These are phyloP conservation scores for Paramyrothecium sp. DNA, from an alignment of 2,329 filamentous ascomycete genomes.

Conservation along the genomic window DNA sequence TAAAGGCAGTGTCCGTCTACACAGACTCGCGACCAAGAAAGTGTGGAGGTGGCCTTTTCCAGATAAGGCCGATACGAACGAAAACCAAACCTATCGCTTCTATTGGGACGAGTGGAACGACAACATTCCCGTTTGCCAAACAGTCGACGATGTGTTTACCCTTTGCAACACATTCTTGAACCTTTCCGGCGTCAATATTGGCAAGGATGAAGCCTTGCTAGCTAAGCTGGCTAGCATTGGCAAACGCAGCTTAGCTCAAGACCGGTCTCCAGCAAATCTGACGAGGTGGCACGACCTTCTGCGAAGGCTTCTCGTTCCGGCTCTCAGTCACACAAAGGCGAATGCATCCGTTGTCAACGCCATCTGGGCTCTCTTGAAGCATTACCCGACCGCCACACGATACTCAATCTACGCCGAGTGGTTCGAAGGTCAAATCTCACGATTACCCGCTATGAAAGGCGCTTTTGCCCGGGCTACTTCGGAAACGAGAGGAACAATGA, in stretches of 20 bases:
- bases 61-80: constrained; percentile 72
- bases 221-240: constrained; percentile 86
- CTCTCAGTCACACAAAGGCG: constrained; percentile 79
- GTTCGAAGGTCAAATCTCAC: constrained; percentile 77
- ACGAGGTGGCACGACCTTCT: constrained; percentile 83
- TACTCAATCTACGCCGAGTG: constrained; percentile 94
- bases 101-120: constrained; percentile 98
- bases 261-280: constrained; percentile 68
- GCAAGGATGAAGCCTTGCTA: constrained; percentile 74
- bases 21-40: constrained; percentile 60
- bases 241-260: constrained; percentile 67
- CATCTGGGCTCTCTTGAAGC: constrained; percentile 78
- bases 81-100: constrained; percentile 80
- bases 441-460: constrained; percentile 71
- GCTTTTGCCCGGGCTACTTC: constrained; percentile 75
- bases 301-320: constrained; percentile 80
- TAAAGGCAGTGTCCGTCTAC: constrained; percentile 67
- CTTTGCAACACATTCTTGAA: constrained; percentile 84
- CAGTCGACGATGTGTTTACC: constrained; percentile 84
- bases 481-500: constrained; percentile 83
- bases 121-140: constrained; percentile 88
- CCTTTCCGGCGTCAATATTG: constrained; percentile 83
- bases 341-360: constrained; percentile 85
- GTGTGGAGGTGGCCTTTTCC: constrained; percentile 80
- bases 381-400: constrained; percentile 72